phyloP scores from a whole-genome alignment of 208 protist species.

The Trypanosoma melophagium region DNA sequence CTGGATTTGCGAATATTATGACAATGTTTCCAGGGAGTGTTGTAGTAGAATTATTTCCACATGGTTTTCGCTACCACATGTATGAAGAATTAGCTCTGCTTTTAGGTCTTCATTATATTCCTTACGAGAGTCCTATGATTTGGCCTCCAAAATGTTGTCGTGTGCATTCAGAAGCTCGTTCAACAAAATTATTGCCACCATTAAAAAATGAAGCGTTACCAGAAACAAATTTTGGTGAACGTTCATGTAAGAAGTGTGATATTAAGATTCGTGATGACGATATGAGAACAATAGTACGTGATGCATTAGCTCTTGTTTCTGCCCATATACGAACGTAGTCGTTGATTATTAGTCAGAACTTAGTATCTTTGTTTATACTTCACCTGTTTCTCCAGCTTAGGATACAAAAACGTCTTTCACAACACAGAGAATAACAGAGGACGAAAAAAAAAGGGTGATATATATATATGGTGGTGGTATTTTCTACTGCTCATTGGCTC shows the following conservation, averaged over 20 bases:
- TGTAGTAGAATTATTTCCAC: slow-evolving; percentile 35
- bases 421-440: too few relatives aligned
- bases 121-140: slow-evolving; percentile 24
- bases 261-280: slow-evolving; percentile 22
- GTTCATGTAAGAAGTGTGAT: slow-evolving; percentile 28
- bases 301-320: slow-evolving; percentile 14
- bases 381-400: not conserved
- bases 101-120: slow-evolving; percentile 26
- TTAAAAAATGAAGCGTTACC: not conserved
- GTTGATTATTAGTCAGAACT: not conserved
- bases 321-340: not conserved
- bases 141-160: slow-evolving; percentile 24
- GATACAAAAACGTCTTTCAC: too few relatives aligned
- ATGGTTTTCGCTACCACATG: slow-evolving; percentile 36
- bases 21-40: slow-evolving; percentile 27
- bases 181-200: not conserved
- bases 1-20: slow-evolving; percentile 33
- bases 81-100: slow-evolving; percentile 35
- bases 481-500: too few relatives aligned
- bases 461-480: too few relatives aligned
- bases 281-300: slow-evolving; percentile 14
- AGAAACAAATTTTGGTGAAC: slow-evolving; percentile 10
- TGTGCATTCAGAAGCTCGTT: not conserved
- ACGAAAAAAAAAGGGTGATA: too few relatives aligned
- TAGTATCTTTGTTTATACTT: not conserved